phyloP scores from a whole-genome alignment of 352 stramenopile genomes.

The Pythium apleroticum region DNA sequence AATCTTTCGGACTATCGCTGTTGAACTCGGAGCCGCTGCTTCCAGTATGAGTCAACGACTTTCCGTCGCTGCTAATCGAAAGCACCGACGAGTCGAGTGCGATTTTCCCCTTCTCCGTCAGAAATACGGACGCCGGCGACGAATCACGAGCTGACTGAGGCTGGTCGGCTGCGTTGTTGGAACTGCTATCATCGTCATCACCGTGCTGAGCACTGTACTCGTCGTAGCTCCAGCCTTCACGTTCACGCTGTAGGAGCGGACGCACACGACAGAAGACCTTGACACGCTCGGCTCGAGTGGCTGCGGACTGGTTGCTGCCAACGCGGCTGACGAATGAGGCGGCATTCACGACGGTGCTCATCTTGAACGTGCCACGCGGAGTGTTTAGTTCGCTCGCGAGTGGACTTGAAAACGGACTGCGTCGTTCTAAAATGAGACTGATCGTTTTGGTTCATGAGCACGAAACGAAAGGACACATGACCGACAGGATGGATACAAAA shows the following conservation, averaged over 20 bases:
- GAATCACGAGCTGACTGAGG: conserved; percentile 16
- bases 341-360: background rate
- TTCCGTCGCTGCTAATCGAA: conserved; percentile 11
- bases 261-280: conserved; percentile 67
- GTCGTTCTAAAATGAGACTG: background rate
- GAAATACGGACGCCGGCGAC: conserved; percentile 39
- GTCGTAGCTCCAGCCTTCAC: conserved; percentile 60
- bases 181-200: conserved; percentile 2
- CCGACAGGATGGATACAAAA: background rate
- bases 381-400: background rate
- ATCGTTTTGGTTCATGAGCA: background rate
- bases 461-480: background rate
- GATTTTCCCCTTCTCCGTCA: conserved; percentile 52
- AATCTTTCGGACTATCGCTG: conserved; percentile 38
- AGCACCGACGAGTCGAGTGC: background rate
- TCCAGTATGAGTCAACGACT: conserved; percentile 2
- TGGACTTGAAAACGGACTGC: too few species aligned
- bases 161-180: conserved; percentile 10
- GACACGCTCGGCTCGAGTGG: conserved; percentile 46
- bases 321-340: background rate
- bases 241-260: conserved; percentile 59
- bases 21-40: conserved; percentile 17
- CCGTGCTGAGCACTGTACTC: conserved; percentile 44
- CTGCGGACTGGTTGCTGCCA: background rate
- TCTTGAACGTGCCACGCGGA: background rate